Conservation (phyloP, 2,329 filamentous ascomycete genomes). For the Phyllosticta paracitricarpa region DNA sequence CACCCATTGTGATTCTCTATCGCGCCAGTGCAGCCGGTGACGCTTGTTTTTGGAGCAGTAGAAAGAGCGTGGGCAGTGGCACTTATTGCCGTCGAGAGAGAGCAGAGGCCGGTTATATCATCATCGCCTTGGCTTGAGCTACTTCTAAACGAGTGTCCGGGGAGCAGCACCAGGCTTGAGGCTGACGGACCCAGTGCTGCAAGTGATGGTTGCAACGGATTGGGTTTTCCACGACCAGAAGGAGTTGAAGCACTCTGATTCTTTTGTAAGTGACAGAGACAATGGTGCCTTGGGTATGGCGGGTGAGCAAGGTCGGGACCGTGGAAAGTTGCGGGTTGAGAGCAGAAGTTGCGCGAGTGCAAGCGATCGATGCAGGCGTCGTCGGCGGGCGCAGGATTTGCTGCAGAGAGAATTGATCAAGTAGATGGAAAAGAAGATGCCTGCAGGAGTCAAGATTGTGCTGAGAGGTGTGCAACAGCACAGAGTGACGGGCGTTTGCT, state of each 20-base stretch:
- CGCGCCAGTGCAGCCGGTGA: not conserved
- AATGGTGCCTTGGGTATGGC: not conserved
- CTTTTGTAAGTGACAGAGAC: not conserved
- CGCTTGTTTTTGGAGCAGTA: not conserved
- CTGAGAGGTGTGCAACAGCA: not conserved
- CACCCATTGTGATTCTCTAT: slow-evolving; percentile 3
- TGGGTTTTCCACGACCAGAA: not conserved
- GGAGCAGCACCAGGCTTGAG: not conserved
- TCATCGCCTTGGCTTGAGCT: not conserved
- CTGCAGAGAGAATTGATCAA: not conserved
- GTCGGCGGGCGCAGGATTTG: not conserved
- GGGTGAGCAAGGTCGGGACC: not conserved
- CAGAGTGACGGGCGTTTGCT: not conserved
- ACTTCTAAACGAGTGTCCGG: not conserved
- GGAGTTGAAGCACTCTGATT: not conserved
- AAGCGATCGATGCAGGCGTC: not conserved
- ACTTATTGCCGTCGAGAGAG: not conserved
- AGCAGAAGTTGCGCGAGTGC: not conserved
- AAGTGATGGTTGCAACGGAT: not conserved
- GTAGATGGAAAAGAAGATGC: not conserved
- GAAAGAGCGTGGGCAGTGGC: not conserved
- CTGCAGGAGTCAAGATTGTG: not conserved
- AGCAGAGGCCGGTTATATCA: not conserved
- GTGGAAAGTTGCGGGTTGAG: not conserved
- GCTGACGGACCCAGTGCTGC: not conserved